Base-by-base conservation (phyloP, 139 green algal species). In the Micractinium sp. region DNA sequence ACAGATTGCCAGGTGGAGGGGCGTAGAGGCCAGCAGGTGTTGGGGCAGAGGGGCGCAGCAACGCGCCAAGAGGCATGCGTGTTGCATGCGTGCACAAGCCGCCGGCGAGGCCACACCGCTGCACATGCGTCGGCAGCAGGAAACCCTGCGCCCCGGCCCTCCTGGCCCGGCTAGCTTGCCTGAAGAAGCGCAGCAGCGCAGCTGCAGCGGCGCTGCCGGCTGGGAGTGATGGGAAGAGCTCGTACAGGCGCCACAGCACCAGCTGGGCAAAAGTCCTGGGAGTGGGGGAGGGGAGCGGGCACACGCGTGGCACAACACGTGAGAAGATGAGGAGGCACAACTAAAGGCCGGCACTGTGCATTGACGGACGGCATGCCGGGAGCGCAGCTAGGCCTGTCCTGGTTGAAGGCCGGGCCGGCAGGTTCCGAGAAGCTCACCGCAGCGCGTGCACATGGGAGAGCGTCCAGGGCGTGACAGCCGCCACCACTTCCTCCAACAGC, bases 401-500 rank as follows among this genome's bases (percentile, higher is more conserved):
- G 47, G 9, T 9, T 56, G 47, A 9, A 56, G 47, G 47, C 47
- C 47, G 9, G 47, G 47, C 47, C 47, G 47, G 47, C 47, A 9
- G 47, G n/a, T n/a, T n/a, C n/a, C n/a, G n/a, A n/a, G n/a, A n/a
- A n/a, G n/a, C n/a, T 38, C 60, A 92, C 87, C 93, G 92, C 82
- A 93, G 89, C 0, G 92, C 89, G 85, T 98, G 96, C 31, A 95
- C 88, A 88, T 97, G 96, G 47, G 93, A 93, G 67, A 94, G 91
- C 27, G 96, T 81, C 91, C 94, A 98, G 20, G 96, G 95, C 71
- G 95, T 53, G 2, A 94, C 63, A 1, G 86, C 89, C 12, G 36
- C 47, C n/a, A 93, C 41, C 18, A 92, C 53, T 29, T 89, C 77
- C 4, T 20, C 39, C 60, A 94, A 78, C 86, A 95, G 27, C 27